Conservation (phyloP, 768 basidiomycete genomes). For the Suillus brevipes region DNA sequence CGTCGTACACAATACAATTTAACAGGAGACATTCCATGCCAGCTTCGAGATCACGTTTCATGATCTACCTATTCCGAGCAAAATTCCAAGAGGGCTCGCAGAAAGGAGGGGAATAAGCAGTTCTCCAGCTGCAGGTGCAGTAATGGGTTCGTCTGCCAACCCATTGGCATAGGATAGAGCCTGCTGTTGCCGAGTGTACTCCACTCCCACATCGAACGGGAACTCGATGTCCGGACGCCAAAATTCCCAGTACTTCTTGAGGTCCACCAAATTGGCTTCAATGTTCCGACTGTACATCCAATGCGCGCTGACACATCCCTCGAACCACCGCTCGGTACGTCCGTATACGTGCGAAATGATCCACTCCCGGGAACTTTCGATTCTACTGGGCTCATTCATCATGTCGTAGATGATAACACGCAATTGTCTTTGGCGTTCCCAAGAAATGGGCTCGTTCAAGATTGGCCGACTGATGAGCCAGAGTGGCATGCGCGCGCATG, state of each 20-base stretch:
- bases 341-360: constrained; percentile 30
- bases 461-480: constrained; percentile 24
- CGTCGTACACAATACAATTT: not conserved
- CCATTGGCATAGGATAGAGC: not conserved
- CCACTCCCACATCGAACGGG: constrained; percentile 17
- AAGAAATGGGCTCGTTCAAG: constrained; percentile 22
- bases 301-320: constrained; percentile 27
- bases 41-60: not conserved
- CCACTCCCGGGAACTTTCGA: constrained; percentile 23
- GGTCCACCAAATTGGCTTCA: constrained; percentile 25
- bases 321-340: constrained; percentile 34
- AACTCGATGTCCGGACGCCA: constrained; percentile 26
- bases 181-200: constrained; percentile 2
- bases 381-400: constrained; percentile 18
- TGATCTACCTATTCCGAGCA: constrained; percentile 1
- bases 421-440: constrained; percentile 24
- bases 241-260: constrained; percentile 26
- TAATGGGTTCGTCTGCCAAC: constrained; percentile 1
- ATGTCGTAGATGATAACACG: constrained; percentile 24
- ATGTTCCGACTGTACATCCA: constrained; percentile 26
- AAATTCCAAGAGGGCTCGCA: constrained; percentile 4
- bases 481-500: constrained; percentile 32
- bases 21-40: not conserved
- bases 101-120: not conserved
- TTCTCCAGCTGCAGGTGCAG: constrained; percentile 2